Percentiles rank a stretch among this genome's conserved stretches.
Conservation (phyloP, 2,329 filamentous ascomycete species). For the Xylariaceae sp. region DNA sequence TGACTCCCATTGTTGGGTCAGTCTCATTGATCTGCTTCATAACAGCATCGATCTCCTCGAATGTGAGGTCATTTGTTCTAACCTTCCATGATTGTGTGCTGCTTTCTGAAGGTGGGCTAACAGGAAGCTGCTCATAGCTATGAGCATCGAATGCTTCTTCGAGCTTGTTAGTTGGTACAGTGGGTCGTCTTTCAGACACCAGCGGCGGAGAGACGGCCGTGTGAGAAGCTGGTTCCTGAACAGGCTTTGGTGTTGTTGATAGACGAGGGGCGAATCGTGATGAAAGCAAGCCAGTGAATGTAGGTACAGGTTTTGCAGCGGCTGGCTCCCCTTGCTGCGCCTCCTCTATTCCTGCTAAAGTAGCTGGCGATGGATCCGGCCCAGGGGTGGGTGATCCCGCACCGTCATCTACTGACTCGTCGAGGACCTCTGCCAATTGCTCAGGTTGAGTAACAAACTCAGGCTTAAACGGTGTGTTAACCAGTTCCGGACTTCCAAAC, state of each 20-base stretch:
- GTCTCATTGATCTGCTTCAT: constrained; percentile 78
- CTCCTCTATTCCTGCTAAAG: constrained; percentile 16
- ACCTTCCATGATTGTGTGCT: constrained; percentile 22
- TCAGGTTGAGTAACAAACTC: constrained; percentile 25
- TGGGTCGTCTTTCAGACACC: constrained; percentile 23
- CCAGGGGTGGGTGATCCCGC: constrained; percentile 33
- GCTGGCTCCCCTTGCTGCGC: constrained; percentile 9
- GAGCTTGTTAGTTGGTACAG: not conserved
- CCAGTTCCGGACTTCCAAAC: constrained; percentile 32
- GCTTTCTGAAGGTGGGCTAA: constrained; percentile 29
- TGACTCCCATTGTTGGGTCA: constrained; percentile 68
- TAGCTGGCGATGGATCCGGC: constrained; percentile 24
- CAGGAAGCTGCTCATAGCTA: constrained; percentile 31
- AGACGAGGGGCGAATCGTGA: constrained; percentile 36
- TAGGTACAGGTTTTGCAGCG: constrained; percentile 19
- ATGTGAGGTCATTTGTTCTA: constrained; percentile 44
- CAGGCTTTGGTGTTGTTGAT: constrained; percentile 38
- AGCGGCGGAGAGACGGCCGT: constrained; percentile 40
- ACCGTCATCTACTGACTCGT: constrained; percentile 29
- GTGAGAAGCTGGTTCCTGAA: constrained; percentile 40
- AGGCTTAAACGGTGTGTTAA: constrained; percentile 28
- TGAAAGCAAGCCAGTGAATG: constrained; percentile 26
- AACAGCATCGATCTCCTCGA: constrained; percentile 85
- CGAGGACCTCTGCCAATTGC: constrained; percentile 19
- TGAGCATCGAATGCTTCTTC: constrained; percentile 28